Base-by-base conservation (phyloP, 371 early-diverging fungal species). In the Batrachochytrium dendrobatidis region DNA sequence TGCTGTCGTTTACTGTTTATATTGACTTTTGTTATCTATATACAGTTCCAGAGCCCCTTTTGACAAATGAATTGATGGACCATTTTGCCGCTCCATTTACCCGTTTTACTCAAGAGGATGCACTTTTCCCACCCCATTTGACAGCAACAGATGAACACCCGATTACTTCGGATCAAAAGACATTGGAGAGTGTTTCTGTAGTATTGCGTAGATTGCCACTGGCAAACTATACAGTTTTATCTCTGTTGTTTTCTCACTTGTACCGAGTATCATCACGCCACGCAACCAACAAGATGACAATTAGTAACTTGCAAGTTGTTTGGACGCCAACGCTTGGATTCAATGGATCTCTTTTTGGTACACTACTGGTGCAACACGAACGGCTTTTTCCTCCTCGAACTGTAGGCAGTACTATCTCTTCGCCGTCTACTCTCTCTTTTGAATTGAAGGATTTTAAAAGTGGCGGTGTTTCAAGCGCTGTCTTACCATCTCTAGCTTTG, bases 251-350 rank as follows among this genome's bases (percentile, higher is more conserved):
- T 32, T 26, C 39, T 12, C 76, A 76, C 50, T 55, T 76, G 51
- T 17, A 25, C 10, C 22, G 50, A n/a, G 68, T 76, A 24, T 49
- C 66, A 24, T 12, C 26, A 18, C 43, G 45, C 12, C 31, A 56
- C 18, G 61, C n/a, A 4, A 53, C 53, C 20, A 76, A 76, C 61
- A 76, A 76, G 58, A 76, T 76, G 76, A 50, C 43, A 1, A 50
- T 69, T 18, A 34, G 39, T 32, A 76, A 76, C 59, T 44, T 76
- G 39, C 70, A 70, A 56, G 64, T 76, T 49, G 66, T 76, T 20
- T 73, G 70, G 44, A 51, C 60, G 20, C 76, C 73, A 28, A 76
- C 76, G 20, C 49, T 72, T n/a, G 58, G 62, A 12, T 34, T 71
- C 20, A 53, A 62, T 30, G 56, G 61, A 32, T 34, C 55, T 0